phyloP scores from a whole-genome alignment of 306 rosid genomes.

The Ziziphus jujuba region DNA sequence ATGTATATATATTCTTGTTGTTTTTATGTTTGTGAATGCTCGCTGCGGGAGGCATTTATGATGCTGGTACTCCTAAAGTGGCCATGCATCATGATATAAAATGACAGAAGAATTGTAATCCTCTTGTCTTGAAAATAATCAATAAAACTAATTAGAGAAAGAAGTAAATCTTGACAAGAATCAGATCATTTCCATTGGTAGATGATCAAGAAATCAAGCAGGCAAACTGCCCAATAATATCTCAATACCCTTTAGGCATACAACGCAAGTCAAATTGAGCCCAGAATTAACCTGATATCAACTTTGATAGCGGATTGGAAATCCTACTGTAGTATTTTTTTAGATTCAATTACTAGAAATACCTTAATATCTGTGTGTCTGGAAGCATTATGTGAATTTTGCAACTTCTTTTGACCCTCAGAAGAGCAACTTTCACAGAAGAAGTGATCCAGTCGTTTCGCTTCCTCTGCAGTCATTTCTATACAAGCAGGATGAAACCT shows the following conservation, averaged over 20 bases:
- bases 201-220: not conserved
- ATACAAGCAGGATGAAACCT: slow-evolving; percentile 99
- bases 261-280: slow-evolving; percentile 20
- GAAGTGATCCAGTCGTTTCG: slow-evolving; percentile 85
- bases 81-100: not conserved
- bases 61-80: not conserved
- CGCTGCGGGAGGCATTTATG: not conserved
- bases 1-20: not conserved
- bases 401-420: slow-evolving; percentile 87
- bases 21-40: not conserved
- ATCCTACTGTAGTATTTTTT: slow-evolving; percentile 16
- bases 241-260: slow-evolving; percentile 4
- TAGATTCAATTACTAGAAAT: slow-evolving; percentile 18
- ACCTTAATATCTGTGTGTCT: slow-evolving; percentile 84
- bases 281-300: not conserved
- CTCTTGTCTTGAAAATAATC: not conserved
- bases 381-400: slow-evolving; percentile 64
- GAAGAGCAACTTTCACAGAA: slow-evolving; percentile 89
- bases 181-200: not conserved
- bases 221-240: not conserved
- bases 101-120: not conserved
- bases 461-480: slow-evolving; percentile 96
- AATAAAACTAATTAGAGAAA: not conserved
- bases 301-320: slow-evolving; percentile 7
- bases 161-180: not conserved